Evolutionary conservation across 2,329 filamentous ascomycete species (phyloP), one percentile per base, ranked within the genome.

Genomic region (Albifimbria verrucaria): DNA sequence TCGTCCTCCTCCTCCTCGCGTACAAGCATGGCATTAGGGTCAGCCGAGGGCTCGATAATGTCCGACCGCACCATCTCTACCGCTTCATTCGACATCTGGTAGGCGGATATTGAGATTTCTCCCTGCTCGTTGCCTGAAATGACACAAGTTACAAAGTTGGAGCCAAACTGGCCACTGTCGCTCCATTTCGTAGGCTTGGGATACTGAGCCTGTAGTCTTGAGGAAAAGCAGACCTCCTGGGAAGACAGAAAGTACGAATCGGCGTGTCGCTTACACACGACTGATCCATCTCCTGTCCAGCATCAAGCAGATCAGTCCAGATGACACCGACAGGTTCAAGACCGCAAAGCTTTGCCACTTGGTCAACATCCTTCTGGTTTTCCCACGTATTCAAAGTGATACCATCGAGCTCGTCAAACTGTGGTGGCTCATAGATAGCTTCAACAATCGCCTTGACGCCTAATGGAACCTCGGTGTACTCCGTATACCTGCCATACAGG

Each of bases 61-160:
- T 97, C 90, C 39, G 94, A 92, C 57, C 89, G 83, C 23, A 96
- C 90, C 94, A 99, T 99, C 70, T 99, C 94, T 4, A 97, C 92
- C 0, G 92, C 92, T 17, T 94, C 89, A 61, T 97, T 96, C 1
- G 93, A 96, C 57, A 91, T 92, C 71, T 99, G 94, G 65, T 97
- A 99, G 1, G 92, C 86, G 4, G 91, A 90, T 56, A 99, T 90
- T 18, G 87, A 82, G 60, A 99, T 97, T 57, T 92, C 86, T 52
- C 92, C 91, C 48, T 90, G 79, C 58, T 94, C 90, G 63, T 97
- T 93, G 46, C 93, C 93, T n/a, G 90, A 93, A 55, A 99, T 81
- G 43, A 99, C 86, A 70, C 94, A 99, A 1, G 94, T 97, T 47
- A 99, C 92, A 68, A 97, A 97, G 67, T 95, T 94, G 48, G 93